Evolutionary conservation across 2,329 filamentous ascomycete genomes (phyloP).

Genomic region (Cytospora piceae): DNA sequence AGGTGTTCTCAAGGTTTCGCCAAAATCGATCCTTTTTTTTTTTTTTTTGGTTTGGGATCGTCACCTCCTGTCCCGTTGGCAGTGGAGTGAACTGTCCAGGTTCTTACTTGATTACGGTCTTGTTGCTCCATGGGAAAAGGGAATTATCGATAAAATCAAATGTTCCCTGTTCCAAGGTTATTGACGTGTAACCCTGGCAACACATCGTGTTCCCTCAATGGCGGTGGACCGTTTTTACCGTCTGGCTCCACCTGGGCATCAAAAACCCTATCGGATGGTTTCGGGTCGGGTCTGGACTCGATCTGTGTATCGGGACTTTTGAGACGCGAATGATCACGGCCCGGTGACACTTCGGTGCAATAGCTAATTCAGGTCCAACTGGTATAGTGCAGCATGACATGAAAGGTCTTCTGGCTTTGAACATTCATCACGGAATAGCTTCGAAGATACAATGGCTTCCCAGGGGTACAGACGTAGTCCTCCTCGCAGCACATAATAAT

Average conservation of each 20-base stretch:
- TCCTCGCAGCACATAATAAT: not conserved
- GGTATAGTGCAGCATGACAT: too few species aligned
- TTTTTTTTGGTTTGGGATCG: not conserved
- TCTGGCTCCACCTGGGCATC: not conserved
- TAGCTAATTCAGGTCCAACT: not conserved
- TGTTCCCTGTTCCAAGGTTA: not conserved
- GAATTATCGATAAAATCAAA: slow-evolving; percentile 2
- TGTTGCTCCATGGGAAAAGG: not conserved
- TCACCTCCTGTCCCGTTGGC: not conserved
- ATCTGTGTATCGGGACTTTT: not conserved
- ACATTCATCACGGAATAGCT: too few species aligned
- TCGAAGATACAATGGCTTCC: too few species aligned
- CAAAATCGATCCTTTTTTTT: not conserved
- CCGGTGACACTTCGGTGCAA: not conserved
- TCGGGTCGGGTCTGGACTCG: not conserved
- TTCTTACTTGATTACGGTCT: not conserved
- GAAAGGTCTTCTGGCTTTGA: too few species aligned
- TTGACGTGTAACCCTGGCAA: not conserved
- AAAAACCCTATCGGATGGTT: not conserved
- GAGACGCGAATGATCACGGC: not conserved
- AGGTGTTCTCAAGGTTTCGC: not conserved
- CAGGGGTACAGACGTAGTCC: too few species aligned
- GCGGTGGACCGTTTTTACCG: too few species aligned
- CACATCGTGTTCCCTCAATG: not conserved
- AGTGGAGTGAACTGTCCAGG: not conserved